A percentile compares a stretch with the other conserved stretches of the same genome.
Evolutionary conservation across 2,329 filamentous ascomycete genomes (phyloP).

Genomic region (Diplodia intermedia): DNA sequence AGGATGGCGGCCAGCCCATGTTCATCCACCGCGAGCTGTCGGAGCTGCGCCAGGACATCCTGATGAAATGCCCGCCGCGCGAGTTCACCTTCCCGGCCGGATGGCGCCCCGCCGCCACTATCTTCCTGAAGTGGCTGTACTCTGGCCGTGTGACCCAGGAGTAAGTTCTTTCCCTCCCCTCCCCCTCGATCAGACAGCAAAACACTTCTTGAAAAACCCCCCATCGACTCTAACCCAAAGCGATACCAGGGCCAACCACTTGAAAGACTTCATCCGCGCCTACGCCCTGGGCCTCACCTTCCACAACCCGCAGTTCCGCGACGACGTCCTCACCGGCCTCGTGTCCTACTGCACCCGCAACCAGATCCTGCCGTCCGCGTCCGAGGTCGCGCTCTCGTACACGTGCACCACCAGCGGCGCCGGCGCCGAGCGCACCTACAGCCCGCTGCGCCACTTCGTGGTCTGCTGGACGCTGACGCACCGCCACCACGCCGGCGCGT

Average conservation of each 20-base stretch:
- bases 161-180: neutral
- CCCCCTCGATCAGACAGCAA: too few species aligned
- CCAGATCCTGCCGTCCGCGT: conserved; percentile 6
- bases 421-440: neutral
- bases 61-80: neutral
- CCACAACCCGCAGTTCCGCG: conserved; percentile 19
- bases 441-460: conserved; percentile 13
- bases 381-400: conserved; percentile 14
- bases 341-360: conserved; percentile 8
- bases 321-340: conserved; percentile 17
- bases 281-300: conserved; percentile 1
- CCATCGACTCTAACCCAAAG: conserved; percentile 14
- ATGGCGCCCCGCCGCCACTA: conserved; percentile 9
- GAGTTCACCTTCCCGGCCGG: conserved; percentile 4
- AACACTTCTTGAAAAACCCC: neutral
- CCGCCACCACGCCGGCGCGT: neutral
- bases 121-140: conserved; percentile 28
- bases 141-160: neutral
- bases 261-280: conserved; percentile 22
- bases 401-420: too few species aligned
- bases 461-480: conserved; percentile 16
- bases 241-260: neutral
- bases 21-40: conserved; percentile 11
- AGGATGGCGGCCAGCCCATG: conserved; percentile 9
- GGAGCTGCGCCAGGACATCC: conserved; percentile 8